Evolutionary conservation across 495 filamentous ascomycete species (phyloP).

Genomic region (Penicillium canariense): DNA sequence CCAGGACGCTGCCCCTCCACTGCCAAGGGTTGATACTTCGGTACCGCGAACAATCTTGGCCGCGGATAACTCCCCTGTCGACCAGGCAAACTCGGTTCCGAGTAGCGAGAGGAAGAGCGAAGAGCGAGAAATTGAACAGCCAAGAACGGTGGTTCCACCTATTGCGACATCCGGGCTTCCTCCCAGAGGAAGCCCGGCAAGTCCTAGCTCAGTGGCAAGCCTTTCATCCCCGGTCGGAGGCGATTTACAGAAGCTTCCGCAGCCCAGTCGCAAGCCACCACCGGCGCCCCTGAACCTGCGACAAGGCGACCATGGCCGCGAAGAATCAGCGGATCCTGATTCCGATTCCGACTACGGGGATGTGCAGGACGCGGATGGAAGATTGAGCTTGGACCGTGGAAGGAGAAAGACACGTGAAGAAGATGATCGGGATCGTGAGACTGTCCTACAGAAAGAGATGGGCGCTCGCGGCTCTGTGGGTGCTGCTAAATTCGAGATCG

Average conservation of each 20-base stretch:
- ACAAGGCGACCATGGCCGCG: conserved; percentile 36
- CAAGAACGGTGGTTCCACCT: conserved; percentile 8
- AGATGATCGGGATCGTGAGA: conserved; percentile 77
- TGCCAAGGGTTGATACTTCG: conserved; percentile 37
- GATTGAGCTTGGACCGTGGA: conserved; percentile 63
- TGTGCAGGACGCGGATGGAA: conserved; percentile 62
- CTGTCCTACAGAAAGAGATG: conserved; percentile 58
- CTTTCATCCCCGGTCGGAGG: conserved; percentile 14
- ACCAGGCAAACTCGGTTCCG: not conserved
- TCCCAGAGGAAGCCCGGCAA: conserved; percentile 6
- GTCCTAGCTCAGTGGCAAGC: conserved; percentile 19
- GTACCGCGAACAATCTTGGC: conserved; percentile 10
- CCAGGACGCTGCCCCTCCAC: conserved; percentile 47
- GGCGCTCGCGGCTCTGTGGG: conserved; percentile 66
- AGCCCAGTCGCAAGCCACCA: conserved; percentile 72
- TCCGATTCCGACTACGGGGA: conserved; percentile 87
- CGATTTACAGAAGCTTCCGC: conserved; percentile 37
- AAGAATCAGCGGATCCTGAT: conserved; percentile 50
- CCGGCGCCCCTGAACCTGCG: conserved; percentile 80
- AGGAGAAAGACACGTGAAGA: conserved; percentile 83
- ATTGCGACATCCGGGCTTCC: conserved; percentile 3
- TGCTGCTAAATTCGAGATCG: conserved; percentile 35
- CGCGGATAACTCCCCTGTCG: not conserved
- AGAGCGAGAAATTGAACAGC: not conserved
- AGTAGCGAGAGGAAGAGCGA: not conserved